Conservation (phyloP, 1,139 yeast genomes). For the Blastobotrys capitulatus region DNA sequence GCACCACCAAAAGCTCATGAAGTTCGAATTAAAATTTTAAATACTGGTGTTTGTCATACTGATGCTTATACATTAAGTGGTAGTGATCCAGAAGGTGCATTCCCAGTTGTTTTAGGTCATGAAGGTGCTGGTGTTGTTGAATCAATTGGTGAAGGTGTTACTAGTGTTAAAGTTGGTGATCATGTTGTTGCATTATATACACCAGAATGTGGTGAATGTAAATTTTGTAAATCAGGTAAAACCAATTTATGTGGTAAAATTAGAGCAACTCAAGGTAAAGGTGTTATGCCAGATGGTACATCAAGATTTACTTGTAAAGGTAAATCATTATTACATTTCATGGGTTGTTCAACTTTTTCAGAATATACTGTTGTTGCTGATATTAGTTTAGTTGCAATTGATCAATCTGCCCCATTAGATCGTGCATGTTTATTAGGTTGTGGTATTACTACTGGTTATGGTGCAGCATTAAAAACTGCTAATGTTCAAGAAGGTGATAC, state of each 20-base stretch:
- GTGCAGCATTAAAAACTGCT: constrained; percentile 95
- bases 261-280: constrained; percentile 87
- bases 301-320: constrained; percentile 79
- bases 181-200: constrained; percentile 89
- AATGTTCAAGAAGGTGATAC: constrained; percentile 88
- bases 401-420: constrained; percentile 76
- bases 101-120: constrained; percentile 84
- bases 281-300: constrained; percentile 96
- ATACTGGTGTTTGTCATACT: constrained; percentile 97
- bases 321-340: constrained; percentile 76
- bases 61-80: constrained; percentile 97
- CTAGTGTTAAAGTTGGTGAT: constrained; percentile 82
- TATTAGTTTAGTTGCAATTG: constrained; percentile 92
- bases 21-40: constrained; percentile 80
- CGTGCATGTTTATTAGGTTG: constrained; percentile 92
- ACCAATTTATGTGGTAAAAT: constrained; percentile 91
- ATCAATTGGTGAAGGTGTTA: constrained; percentile 88
- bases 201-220: constrained; percentile 93
- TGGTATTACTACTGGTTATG: constrained; percentile 98
- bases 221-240: constrained; percentile 91
- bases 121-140: constrained; percentile 98
- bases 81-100: constrained; percentile 92
- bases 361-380: constrained; percentile 98
- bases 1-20: constrained; percentile 95
- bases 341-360: constrained; percentile 97